Base-by-base conservation (phyloP, 2,329 filamentous ascomycete genomes). In the Colletotrichum phormii region DNA sequence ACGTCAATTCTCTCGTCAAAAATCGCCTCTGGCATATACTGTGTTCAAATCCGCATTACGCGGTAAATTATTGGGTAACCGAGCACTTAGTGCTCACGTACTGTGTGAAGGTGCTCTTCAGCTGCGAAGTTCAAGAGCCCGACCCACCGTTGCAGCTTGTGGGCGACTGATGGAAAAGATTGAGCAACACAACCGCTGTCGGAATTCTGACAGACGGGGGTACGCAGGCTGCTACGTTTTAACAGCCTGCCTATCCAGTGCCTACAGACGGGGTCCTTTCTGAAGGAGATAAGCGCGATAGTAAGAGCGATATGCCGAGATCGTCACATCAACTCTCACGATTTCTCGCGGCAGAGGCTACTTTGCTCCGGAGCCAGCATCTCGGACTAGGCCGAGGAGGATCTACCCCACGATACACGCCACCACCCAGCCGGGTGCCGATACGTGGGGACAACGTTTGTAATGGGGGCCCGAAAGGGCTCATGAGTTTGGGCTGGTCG, bases 261-360 rank as follows among this genome's bases (percentile, higher is more conserved):
- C 77, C 77, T 76, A 59, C 77, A 78, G 76, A 80, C 81, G 81
- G 83, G 82, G 78, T 82, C 82, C 82, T 86, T 86, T 87, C 86
- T 87, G 86, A 88, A 88, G 85, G 86, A 85, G 86, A 88, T 79
- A 89, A 87, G 85, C 86, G 86, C 84, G 86, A 88, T 88, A 88
- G 85, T 87, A 87, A 87, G 85, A 75, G 83, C 82, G 77, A 78
- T 71, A 80, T 83, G 80, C 82, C 79, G 37, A 75, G 61, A 75
- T 69, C 62, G 64, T 73, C 54, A 58, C 51, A 42, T 58, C 26
- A 72, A 53, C 37, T 53, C 46, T 65, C 74, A 61, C 35, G 63
- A 63, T 61, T 62, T 64, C 67, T 57, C 79, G 66, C 78, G 81
- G 81, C 81, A 83, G 81, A 82, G 79, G 83, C 81, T 78, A 86